Percentiles rank a stretch among this genome's conserved stretches.
Evolutionary conservation across 768 basidiomycete genomes (phyloP).

Genomic region (Tylopilus sp.): DNA sequence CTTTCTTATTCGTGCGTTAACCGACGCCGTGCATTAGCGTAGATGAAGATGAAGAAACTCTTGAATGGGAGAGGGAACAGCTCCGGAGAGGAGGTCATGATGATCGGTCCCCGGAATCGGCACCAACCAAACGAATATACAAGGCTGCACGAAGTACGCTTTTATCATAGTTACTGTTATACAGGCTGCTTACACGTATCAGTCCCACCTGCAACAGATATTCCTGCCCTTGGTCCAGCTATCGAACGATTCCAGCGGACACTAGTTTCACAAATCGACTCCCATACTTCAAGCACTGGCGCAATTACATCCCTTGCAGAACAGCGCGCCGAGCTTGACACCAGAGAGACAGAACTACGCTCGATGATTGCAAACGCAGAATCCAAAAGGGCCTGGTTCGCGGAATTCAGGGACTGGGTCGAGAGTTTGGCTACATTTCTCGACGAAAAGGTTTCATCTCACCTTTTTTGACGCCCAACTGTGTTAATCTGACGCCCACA

Average conservation of each 20-base stretch:
- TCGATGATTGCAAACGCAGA: conserved; percentile 73
- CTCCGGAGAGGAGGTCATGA: conserved; percentile 68
- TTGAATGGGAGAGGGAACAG: conserved; percentile 85
- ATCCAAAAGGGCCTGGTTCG: conserved; percentile 79
- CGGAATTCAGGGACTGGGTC: conserved; percentile 72
- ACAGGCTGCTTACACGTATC: conserved; percentile 10
- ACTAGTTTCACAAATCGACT: conserved; percentile 57
- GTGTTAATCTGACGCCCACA: conserved; percentile 26
- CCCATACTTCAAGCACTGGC: conserved; percentile 61
- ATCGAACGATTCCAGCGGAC: conserved; percentile 59
- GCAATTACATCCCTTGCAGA: conserved; percentile 54
- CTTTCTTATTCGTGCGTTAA: background rate
- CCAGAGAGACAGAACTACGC: conserved; percentile 69
- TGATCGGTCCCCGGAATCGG: conserved; percentile 32
- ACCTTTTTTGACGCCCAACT: background rate
- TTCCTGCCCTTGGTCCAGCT: conserved; percentile 63
- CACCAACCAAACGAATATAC: conserved; percentile 55
- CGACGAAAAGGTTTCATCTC: conserved; percentile 75
- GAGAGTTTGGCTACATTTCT: conserved; percentile 83
- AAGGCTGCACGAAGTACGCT: conserved; percentile 67
- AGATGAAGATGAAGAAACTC: conserved; percentile 80
- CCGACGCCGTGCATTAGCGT: conserved; percentile 40
- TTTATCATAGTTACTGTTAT: conserved; percentile 3
- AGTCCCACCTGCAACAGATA: conserved; percentile 65
- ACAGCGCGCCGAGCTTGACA: conserved; percentile 62